Evolutionary conservation across 805 yeast species (phyloP), one percentile per base, ranked within the genome.

Genomic region (Kodamaea neixiangensis): DNA sequence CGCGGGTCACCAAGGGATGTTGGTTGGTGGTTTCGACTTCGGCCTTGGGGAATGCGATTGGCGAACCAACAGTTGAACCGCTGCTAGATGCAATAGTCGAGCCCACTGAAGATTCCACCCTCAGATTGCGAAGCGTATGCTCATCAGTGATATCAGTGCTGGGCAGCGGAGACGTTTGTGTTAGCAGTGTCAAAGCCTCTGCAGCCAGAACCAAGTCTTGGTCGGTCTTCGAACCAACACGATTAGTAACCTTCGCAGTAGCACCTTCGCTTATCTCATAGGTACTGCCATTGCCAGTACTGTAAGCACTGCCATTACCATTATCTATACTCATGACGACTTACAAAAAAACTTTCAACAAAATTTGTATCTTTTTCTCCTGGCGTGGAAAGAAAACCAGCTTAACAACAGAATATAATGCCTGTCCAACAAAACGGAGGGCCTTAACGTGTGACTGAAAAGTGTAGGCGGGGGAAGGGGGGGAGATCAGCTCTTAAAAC

Each of bases 1-100:
- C 77, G 44, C 61, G 65, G 17, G 66, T 63, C 19, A 75, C 70
- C 21, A 75, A 63, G 2, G 79, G 79, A 58, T 75, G 79, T 41
- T 62, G 61, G 20, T 42, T 17, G 13, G n/a, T 7, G 19, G 9
- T 19, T 14, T 48, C 51, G 15, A 25, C 20, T 9, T 35, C 43
- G 4, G 39, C 13, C 9, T 18, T 31, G 10, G 45, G 47, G n/a
- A 13, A 19, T 31, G 46, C 18, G 15, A 15, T 37, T 13, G 38
- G 47, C 14, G 51, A 31, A 37, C 35, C 39, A 11, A 33, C 37
- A 9, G 56, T 55, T 44, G n/a, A 47, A 47, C 13, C 59, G 44
- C 7, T 50, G 20, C 41, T 37, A 10, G 41, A 37, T 3, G 21
- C 19, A 5, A 37, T 17, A 7, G 41, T 37, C 3, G 41, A 37